Evolutionary conservation across 2,329 filamentous ascomycete genomes (phyloP), one percentile per base, ranked within the genome.

Genomic region (Sarocladium oryzae): DNA sequence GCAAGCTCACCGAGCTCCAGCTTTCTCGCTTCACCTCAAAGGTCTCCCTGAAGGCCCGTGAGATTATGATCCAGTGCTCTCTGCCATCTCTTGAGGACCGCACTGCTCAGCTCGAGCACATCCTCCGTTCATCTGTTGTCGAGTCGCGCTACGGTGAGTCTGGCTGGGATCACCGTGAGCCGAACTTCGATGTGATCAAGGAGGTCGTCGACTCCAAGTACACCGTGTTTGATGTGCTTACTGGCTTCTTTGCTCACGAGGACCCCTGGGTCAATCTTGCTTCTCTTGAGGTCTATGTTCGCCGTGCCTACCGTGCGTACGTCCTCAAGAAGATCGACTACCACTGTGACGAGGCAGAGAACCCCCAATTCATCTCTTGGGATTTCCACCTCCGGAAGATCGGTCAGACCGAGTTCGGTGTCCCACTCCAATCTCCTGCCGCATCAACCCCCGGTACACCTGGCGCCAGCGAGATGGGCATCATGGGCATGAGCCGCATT

Each of bases 191-290:
- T 20, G 77, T 95, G 57, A 86, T 99, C 72, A 96, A 96, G 77
- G 93, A 99, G 69, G 91, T 99, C 28, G 89, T 99, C 50, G 93
- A 99, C 70, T 97, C 93, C 51, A 95, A 95, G 74, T 97, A 95
- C 75, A 97, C 92, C 37, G 93, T 99, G 57, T 96, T 96, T 60
- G 93, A 99, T 65, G 93, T 99, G 16, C 72, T 99, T 58, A 88
- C 92, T 7, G 84, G 89, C 53, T 99, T 99, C 82, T 99, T 99
- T 65, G 88, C 85, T 30, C 90, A 99, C 70, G 82, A 88, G 37
- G 93, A 99, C 64, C 85, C 89, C 11, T 97, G 90, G 89, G 92
- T 99, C 26, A 89, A 89, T 7, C 76, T 96, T 55, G 93, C 93
- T 53, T 89, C 93, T 45, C 81, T 99, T 4, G 93, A 99, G 67